Conservation (phyloP, 2,329 filamentous ascomycete species). For the Blumeria hordei region DNA sequence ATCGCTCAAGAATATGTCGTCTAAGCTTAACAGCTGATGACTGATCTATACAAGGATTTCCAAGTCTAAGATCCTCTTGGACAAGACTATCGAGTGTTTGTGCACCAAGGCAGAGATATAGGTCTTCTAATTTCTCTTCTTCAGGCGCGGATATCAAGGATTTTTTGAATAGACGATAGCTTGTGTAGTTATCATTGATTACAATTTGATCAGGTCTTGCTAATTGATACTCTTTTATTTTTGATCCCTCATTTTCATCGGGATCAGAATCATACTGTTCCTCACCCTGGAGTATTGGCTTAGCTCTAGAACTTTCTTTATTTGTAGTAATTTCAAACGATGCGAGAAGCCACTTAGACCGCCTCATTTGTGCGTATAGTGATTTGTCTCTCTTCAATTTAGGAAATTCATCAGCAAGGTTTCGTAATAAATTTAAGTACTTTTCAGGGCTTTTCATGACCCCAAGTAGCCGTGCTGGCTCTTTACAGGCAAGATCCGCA, state of each 20-base stretch:
- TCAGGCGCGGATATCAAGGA: slow-evolving; percentile 68
- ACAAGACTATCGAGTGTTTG: slow-evolving; percentile 53
- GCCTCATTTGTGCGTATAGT: slow-evolving; percentile 53
- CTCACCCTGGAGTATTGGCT: slow-evolving; percentile 7
- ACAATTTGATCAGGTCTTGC: slow-evolving; percentile 48
- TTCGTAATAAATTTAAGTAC: slow-evolving; percentile 63
- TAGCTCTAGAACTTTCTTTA: slow-evolving; percentile 6
- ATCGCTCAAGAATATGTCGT: slow-evolving; percentile 66
- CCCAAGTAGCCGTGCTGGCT: slow-evolving; percentile 60
- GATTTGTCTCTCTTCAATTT: slow-evolving; percentile 55
- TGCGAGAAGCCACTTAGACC: slow-evolving; percentile 55
- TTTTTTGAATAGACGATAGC: slow-evolving; percentile 70
- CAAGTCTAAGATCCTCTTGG: slow-evolving; percentile 48
- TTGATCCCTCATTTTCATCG: slow-evolving; percentile 19
- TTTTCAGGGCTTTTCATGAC: slow-evolving; percentile 63
- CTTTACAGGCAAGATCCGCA: slow-evolving; percentile 56
- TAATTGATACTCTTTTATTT: slow-evolving; percentile 37
- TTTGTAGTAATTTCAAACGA: slow-evolving; percentile 40
- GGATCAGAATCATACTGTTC: slow-evolving; percentile 19
- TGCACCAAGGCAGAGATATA: slow-evolving; percentile 65
- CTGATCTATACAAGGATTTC: slow-evolving; percentile 36
- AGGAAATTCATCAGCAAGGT: slow-evolving; percentile 47
- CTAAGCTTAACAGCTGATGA: slow-evolving; percentile 42
- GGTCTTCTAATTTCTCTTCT: slow-evolving; percentile 63
- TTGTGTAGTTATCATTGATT: slow-evolving; percentile 67